phyloP scores from a whole-genome alignment of 345 rosid genomes.

The Firmiana major region DNA sequence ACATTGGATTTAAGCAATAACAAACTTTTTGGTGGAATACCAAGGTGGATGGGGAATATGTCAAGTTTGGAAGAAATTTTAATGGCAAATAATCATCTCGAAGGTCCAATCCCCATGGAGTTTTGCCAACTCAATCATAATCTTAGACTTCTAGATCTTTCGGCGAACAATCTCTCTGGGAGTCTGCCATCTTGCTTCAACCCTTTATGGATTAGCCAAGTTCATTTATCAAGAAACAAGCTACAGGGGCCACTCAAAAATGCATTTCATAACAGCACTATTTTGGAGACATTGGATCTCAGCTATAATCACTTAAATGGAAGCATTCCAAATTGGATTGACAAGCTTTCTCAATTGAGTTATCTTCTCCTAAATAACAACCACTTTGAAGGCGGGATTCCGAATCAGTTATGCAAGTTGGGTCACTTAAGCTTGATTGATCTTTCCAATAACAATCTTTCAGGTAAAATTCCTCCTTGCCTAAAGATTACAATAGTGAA shows the following conservation, averaged over 20 bases:
- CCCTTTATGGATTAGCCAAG: neutral
- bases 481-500: neutral
- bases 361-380: conserved; percentile 22
- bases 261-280: neutral
- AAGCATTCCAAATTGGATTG: conserved; percentile 9
- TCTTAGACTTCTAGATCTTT: conserved; percentile 7
- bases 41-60: neutral
- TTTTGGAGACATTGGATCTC: neutral
- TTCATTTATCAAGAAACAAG: conserved; percentile 6
- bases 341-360: neutral
- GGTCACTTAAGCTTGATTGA: conserved; percentile 9
- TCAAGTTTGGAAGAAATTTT: neutral
- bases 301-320: neutral
- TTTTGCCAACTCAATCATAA: conserved; percentile 20
- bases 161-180: conserved; percentile 3
- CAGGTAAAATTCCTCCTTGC: conserved; percentile 6
- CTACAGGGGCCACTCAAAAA: neutral
- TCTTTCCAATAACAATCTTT: conserved; percentile 22
- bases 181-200: conserved; percentile 6
- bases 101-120: conserved; percentile 6
- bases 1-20: conserved; percentile 20
- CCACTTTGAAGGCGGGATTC: conserved; percentile 15
- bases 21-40: conserved; percentile 13
- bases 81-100: neutral
- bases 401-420: conserved; percentile 17